Conservation (phyloP, 2,329 filamentous ascomycete genomes). For the Botrytis sinoallii region DNA sequence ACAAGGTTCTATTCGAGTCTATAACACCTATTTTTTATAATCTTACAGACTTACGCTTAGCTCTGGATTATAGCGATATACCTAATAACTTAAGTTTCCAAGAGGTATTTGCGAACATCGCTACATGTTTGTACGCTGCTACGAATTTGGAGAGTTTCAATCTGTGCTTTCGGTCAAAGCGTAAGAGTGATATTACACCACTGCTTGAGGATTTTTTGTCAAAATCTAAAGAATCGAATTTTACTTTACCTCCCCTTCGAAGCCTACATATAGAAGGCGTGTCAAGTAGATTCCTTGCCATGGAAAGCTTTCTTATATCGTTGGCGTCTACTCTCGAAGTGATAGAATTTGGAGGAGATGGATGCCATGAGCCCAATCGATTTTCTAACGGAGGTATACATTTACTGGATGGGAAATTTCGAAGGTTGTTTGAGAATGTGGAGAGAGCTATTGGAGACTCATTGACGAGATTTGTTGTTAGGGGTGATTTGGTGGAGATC, state of each 20-base stretch:
- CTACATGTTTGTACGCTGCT: conserved; percentile 24
- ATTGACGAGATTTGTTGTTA: conserved; percentile 45
- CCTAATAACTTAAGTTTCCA: conserved; percentile 1
- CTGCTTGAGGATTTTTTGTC: neutral
- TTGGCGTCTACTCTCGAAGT: conserved; percentile 38
- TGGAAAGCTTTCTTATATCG: neutral
- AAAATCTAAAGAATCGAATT: neutral
- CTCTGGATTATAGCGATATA: conserved; percentile 27
- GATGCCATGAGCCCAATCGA: conserved; percentile 42
- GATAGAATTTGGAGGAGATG: conserved; percentile 47
- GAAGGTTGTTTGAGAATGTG: conserved; percentile 44
- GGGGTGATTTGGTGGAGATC: conserved; percentile 40
- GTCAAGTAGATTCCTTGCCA: neutral
- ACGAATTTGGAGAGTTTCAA: conserved; percentile 23
- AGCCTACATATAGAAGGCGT: conserved; percentile 9
- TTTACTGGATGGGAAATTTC: conserved; percentile 46
- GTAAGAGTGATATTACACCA: conserved; percentile 3
- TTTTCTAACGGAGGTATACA: conserved; percentile 45
- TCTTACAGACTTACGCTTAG: conserved; percentile 26
- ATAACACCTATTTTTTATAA: conserved; percentile 23
- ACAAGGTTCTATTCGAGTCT: conserved; percentile 19
- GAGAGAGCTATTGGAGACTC: conserved; percentile 38
- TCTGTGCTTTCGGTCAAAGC: conserved; percentile 27
- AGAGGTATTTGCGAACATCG: conserved; percentile 26
- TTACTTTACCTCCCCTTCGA: neutral